Base-by-base conservation (phyloP, 75 land plant species). In the Isoetes taiwanensis region DNA sequence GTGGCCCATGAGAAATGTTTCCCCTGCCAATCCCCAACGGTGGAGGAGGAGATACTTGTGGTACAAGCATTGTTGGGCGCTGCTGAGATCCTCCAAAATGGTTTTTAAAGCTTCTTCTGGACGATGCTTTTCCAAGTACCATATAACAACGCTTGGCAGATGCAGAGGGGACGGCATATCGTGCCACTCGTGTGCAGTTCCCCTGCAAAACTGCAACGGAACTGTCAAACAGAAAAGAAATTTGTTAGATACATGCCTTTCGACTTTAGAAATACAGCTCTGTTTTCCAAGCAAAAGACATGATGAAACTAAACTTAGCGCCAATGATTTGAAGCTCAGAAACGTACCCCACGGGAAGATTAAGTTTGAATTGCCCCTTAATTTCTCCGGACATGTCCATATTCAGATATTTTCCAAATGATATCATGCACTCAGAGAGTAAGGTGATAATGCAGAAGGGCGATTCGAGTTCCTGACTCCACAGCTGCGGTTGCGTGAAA, bases 401-500 rank as follows among this genome's bases (percentile, higher is more conserved):
- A 4, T 16, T 6, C 8, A 46, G 16, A n/a, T 19, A 46, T 16
- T 23, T 46, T 46, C 50, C 50, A 46, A 46, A 46, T 5, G 16
- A 19, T 23, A 46, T 46, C 25, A 23, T 19, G 50, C 50, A 46
- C 5, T 46, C 50, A 6, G 50, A 46, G 8, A 19, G 50, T 5
- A 46, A 23, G 19, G 19, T 46, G 19, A 46, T 16, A n/a, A 46
- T 46, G 50, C 50, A 46, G 19, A 46, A 46, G 16, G 50, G 50
- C 23, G 16, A 23, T 6, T 46, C 50, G 25, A 46, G 25, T 46
- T 46, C 50, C 50, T 46, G 50, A 23, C 16, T 46, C 8, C 23
- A 19, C 23, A 23, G 16, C 16, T 46, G 50, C 23, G 50, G 50
- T 46, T 16, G 50, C 50, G 25, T 19, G 50, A 19, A 46, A 19